Evolutionary conservation across 352 stramenopile genomes (phyloP).

Genomic region (Elongisporangium anandrum): DNA sequence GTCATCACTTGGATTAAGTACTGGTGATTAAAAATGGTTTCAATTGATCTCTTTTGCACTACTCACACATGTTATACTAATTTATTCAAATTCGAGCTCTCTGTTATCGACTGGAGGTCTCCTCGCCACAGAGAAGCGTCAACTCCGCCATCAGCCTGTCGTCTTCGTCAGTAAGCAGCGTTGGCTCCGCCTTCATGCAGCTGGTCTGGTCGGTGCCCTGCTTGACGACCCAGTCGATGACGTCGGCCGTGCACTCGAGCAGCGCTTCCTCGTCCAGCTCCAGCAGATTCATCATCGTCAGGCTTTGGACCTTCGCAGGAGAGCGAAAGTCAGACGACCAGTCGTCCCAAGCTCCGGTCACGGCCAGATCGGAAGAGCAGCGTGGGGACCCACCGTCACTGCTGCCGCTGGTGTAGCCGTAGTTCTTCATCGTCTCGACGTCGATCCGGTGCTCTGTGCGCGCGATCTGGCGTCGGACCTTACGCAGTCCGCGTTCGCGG

Average conservation of each 20-base stretch:
- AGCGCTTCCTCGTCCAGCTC: not conserved
- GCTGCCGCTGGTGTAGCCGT: not conserved
- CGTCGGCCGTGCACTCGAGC: not conserved
- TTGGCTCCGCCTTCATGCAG: not conserved
- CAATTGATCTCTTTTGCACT: not conserved
- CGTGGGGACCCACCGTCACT: not conserved
- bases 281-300: not conserved
- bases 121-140: not conserved
- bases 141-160: not conserved
- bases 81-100: not conserved
- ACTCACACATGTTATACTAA: not conserved
- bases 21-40: not conserved
- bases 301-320: not conserved
- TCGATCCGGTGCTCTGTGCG: conserved; percentile 36
- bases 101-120: not conserved
- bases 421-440: not conserved
- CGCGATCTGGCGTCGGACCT: conserved; percentile 27
- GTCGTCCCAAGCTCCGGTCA: not conserved
- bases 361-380: not conserved
- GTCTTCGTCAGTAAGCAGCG: not conserved
- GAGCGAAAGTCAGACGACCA: not conserved
- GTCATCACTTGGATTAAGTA: no score
- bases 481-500: conserved; percentile 35
- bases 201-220: not conserved
- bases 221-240: not conserved